Conservation (phyloP, 805 yeast genomes). For the Komagataella mondaviorum region DNA sequence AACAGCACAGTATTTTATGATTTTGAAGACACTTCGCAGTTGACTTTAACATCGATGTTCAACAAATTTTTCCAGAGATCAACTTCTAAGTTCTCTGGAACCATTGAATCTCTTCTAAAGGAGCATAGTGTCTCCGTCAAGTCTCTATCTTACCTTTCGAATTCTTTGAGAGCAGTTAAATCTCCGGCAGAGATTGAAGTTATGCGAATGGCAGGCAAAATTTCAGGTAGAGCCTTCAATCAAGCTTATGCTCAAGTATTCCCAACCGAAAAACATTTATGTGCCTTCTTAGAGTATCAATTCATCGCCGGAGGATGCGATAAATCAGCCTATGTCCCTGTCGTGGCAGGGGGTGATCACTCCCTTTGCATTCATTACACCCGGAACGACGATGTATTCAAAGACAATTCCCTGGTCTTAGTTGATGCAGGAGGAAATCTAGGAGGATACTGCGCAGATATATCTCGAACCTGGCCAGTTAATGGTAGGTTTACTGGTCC, state of each 20-base stretch:
- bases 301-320: slow-evolving; percentile 86
- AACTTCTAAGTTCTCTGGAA: slow-evolving; percentile 2
- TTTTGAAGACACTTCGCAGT: slow-evolving; percentile 7
- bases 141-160: slow-evolving; percentile 27
- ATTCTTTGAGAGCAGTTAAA: slow-evolving; percentile 52
- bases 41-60: slow-evolving; percentile 9
- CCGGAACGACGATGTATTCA: slow-evolving; percentile 73
- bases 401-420: slow-evolving; percentile 68
- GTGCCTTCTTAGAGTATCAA: slow-evolving; percentile 68
- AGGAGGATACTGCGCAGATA: slow-evolving; percentile 94
- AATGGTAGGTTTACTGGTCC: slow-evolving; percentile 60
- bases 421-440: slow-evolving; percentile 91
- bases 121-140: slow-evolving; percentile 22
- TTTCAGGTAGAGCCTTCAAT: slow-evolving; percentile 76
- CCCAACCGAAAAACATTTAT: slow-evolving; percentile 62
- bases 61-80: slow-evolving; percentile 4
- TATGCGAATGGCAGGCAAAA: slow-evolving; percentile 73
- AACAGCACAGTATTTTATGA: slow-evolving; percentile 47
- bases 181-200: slow-evolving; percentile 63
- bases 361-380: slow-evolving; percentile 91
- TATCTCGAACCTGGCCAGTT: slow-evolving; percentile 94
- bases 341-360: slow-evolving; percentile 87
- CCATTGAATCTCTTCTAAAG: slow-evolving; percentile 11
- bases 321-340: slow-evolving; percentile 84
- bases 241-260: slow-evolving; percentile 62